Conservation (phyloP, 148 eudicot genomes). For the Vaccinium myrtillus region DNA sequence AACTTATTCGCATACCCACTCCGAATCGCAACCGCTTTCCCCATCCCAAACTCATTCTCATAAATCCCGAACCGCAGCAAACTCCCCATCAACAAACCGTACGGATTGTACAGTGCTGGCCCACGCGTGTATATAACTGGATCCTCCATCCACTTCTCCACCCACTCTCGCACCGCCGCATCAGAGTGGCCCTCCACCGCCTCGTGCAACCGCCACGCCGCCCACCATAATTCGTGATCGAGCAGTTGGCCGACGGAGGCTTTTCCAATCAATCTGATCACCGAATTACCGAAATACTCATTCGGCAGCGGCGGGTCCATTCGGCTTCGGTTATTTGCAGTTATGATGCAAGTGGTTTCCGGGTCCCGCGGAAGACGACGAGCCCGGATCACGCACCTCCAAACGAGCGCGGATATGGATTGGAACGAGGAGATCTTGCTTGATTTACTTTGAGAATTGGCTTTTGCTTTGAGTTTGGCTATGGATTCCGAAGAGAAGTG, state of each 20-base stretch:
- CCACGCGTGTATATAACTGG: constrained; percentile 10
- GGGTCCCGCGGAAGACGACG: constrained; percentile 7
- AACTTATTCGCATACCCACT: constrained; percentile 30
- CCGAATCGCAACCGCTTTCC: constrained; percentile 29
- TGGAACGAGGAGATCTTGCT: constrained; percentile 29
- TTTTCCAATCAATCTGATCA: constrained; percentile 7
- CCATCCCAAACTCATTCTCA: constrained; percentile 29
- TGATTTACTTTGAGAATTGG: constrained; percentile 14
- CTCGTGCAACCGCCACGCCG: neutral
- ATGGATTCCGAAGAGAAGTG: constrained; percentile 25
- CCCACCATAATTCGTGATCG: neutral
- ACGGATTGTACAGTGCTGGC: constrained; percentile 19
- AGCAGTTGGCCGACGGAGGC: neutral
- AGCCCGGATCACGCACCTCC: constrained; percentile 25
- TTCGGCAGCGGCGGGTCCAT: constrained; percentile 23
- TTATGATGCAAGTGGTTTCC: constrained; percentile 10
- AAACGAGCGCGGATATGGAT: constrained; percentile 24
- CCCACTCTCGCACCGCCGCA: neutral
- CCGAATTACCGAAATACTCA: constrained; percentile 25
- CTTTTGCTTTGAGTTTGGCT: constrained; percentile 25
- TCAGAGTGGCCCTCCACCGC: constrained; percentile 20
- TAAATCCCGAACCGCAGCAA: constrained; percentile 31
- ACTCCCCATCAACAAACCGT: constrained; percentile 22
- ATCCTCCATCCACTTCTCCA: constrained; percentile 15
- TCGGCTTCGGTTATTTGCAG: constrained; percentile 23